Base-by-base conservation (phyloP, 805 yeast species). In the Wickerhamiella domercqiae region DNA sequence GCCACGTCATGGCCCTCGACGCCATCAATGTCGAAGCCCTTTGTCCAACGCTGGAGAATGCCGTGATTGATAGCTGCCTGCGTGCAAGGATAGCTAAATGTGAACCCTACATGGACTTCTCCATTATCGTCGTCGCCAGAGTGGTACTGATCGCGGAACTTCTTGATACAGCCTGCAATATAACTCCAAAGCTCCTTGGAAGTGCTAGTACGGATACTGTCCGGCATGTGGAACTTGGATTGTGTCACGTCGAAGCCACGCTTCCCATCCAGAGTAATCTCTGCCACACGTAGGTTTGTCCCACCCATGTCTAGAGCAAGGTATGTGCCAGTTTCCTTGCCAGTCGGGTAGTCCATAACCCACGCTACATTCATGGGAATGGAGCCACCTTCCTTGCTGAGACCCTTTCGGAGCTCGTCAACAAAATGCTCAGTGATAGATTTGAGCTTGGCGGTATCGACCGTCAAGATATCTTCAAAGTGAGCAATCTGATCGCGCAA, bases 331-430 rank as follows among this genome's bases (percentile, higher is more conserved):
- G 68, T 70, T 60, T 87, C 98, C 48, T 73, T 63, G 47, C 98
- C 98, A 36, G 87, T 77, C 47, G 97, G 96, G 66, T 67, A 78
- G 53, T 79, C 93, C 68, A 84, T 66, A 39, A 87, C 96, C 96
- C 96, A 87, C 44, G 93, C 81, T 34, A 94, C 94, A 55, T 78
- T 84, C 97, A 87, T 87, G 44, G 98, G 97, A 53, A 83, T 82
- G 58, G 77, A 78, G 41, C 90, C 93, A 37, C 90, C 87, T 40
- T 67, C 59, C 28, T 36, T 40, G 43, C 41, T 29, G 48, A 79
- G 68, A 43, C 96, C 96, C 59, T 79, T 79, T 46, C 75, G 73
- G 51, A 87, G 71, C 62, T 87, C 97, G 19, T 57, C 41, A 38
- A 78, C 70, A 60, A 87, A 87, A 54, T 78, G 93, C 34, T 70